Evolutionary conservation across 2,329 filamentous ascomycete species (phyloP), one percentile per base, ranked within the genome.

Genomic region (Alternaria novae-zelandiae): DNA sequence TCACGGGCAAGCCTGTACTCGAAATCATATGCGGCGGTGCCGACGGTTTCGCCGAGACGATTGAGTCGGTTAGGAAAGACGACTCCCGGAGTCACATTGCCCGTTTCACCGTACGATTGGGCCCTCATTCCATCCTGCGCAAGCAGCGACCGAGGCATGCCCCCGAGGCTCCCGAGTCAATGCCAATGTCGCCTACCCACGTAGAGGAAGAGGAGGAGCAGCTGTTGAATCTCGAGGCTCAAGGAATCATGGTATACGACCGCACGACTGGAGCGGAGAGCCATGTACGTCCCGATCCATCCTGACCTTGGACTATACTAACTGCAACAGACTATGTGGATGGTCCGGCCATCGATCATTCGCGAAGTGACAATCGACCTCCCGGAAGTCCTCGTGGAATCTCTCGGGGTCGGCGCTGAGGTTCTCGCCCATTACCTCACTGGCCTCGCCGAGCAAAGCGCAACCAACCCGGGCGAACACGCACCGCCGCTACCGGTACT

Each of bases 171-270:
- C 74, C 73, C 15, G 77, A 76, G 25, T 62, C 69, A 10, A 51
- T 57, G 51, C 66, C 72, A 25, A 77, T 81, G 36, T 76, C 81
- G 26, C 72, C 75, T 2, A 69, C 66, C 23, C 68, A 74, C 36
- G 41, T 45, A 7, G 61, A 64, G n/a, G 57, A 67, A 11, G 73
- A 80, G 15, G 79, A 82, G n/a, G 80, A 86, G 56, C 82, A 86
- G 60, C 85, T 88, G 43, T 85, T 97, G 64, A 91, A 94, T 66
- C 87, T 99, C 63, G 96, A 99, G 82, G 96, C 93, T 7, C 96
- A 99, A 81, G 96, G 96, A 21, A 99, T 99, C 76, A 97, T 98
- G 91, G 93, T 98, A 7, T 98, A 97, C 78, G 94, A 98, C 79
- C 89, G 91, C 65, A 88, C 91, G 12, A 92, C 93, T 41, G 94